Percentiles rank a stretch among this genome's conserved stretches.
Conservation (phyloP, 108 stramenopile species). For the Nannochloropsis oceanica region DNA sequence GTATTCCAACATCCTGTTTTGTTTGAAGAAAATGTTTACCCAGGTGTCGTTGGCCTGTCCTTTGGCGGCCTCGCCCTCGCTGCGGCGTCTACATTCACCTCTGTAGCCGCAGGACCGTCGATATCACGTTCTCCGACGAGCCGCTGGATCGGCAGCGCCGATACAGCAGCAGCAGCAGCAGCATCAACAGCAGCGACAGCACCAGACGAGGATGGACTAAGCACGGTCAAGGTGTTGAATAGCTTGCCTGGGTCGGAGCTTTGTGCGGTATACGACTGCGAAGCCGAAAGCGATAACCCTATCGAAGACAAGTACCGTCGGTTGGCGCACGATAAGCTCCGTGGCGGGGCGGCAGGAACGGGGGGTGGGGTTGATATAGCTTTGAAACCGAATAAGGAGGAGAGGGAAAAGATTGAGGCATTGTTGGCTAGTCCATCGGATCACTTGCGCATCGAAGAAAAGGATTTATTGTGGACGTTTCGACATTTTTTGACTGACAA, state of each 20-base stretch:
- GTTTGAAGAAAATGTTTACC: background rate
- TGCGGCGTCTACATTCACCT: background rate
- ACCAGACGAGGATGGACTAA: background rate
- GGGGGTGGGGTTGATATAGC: constrained; percentile 60
- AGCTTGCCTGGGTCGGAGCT: background rate
- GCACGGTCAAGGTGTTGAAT: background rate
- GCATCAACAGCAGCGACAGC: no score
- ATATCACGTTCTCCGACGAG: background rate
- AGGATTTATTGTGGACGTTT: constrained; percentile 89
- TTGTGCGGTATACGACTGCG: constrained; percentile 11
- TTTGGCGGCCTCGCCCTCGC: background rate
- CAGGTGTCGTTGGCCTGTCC: background rate
- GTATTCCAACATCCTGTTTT: background rate
- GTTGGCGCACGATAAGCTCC: constrained; percentile 69
- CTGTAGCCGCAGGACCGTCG: no score
- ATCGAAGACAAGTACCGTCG: constrained; percentile 88
- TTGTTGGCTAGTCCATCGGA: constrained; percentile 68
- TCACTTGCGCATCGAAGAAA: constrained; percentile 64
- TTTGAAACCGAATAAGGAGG: constrained; percentile 76
- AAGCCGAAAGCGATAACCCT: constrained; percentile 34
- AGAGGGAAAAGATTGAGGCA: constrained; percentile 55
- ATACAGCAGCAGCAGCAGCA: background rate
- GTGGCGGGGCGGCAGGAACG: constrained; percentile 38
- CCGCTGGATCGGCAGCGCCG: background rate
- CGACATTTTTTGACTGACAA: constrained; percentile 85